phyloP scores from a whole-genome alignment of 192 early-diverging fungal genomes.

The Allomyces arbusculus region DNA sequence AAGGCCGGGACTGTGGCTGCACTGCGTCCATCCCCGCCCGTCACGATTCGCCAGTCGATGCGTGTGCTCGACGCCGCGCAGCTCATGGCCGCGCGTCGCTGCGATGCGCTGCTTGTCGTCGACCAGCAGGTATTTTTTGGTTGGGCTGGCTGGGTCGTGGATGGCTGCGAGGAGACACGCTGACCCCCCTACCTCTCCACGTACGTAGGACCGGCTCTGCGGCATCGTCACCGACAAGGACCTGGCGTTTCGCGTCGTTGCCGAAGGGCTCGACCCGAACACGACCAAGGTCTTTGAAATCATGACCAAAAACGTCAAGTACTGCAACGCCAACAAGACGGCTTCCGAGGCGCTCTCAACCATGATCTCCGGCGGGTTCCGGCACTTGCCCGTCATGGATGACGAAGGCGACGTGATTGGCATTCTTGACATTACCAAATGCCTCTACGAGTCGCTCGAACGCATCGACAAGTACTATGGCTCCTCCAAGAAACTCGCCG shows the following conservation, averaged over 20 bases:
- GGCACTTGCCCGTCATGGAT: slow-evolving; percentile 68
- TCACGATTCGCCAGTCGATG: slow-evolving; percentile 62
- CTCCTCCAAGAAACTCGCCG: slow-evolving; percentile 58
- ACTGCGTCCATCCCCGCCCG: slow-evolving; percentile 59
- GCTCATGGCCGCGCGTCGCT: slow-evolving; percentile 91
- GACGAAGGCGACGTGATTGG: slow-evolving; percentile 72
- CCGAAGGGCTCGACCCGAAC: slow-evolving; percentile 28
- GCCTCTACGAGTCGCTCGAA: slow-evolving; percentile 64
- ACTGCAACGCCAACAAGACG: slow-evolving; percentile 58
- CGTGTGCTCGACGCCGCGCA: slow-evolving; percentile 65
- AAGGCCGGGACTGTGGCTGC: slow-evolving; percentile 75
- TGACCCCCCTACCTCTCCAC: too few relatives aligned
- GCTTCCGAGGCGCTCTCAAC: slow-evolving; percentile 64
- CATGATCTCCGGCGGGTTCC: slow-evolving; percentile 64
- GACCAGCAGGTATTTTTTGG: slow-evolving; percentile 33
- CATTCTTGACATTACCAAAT: slow-evolving; percentile 65
- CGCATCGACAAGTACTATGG: slow-evolving; percentile 70
- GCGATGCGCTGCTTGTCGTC: slow-evolving; percentile 87
- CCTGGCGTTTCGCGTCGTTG: slow-evolving; percentile 85
- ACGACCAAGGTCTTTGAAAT: slow-evolving; percentile 48
- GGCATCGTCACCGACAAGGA: slow-evolving; percentile 98
- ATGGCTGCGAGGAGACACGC: too few relatives aligned
- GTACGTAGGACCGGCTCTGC: slow-evolving; percentile 42
- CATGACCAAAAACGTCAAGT: slow-evolving; percentile 80
- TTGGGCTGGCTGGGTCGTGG: too few relatives aligned